These are phyloP conservation scores for Herpetomonas samuelpessoai DNA, from an alignment of 208 protist species.

Conservation along the genomic window DNA sequence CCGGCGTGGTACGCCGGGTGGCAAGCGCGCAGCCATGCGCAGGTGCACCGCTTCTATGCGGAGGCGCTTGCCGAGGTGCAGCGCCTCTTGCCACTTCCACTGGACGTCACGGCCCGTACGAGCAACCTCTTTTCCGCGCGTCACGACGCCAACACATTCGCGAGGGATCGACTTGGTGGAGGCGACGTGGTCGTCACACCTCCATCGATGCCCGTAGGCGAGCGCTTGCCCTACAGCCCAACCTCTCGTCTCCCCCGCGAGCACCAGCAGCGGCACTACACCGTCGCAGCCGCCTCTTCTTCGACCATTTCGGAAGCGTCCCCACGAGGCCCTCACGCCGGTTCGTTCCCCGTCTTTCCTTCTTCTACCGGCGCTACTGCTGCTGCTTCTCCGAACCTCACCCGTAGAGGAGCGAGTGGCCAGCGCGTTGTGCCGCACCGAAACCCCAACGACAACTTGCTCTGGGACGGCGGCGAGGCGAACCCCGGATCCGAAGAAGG, in stretches of 20 bases:
- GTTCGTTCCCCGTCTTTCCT: no score
- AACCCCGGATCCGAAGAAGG: background rate
- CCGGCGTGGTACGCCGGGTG: conserved; percentile 22
- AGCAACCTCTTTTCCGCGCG: background rate
- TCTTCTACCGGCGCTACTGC: background rate
- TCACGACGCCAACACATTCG: background rate
- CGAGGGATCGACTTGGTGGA: no score
- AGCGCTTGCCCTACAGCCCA: background rate
- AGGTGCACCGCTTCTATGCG: conserved; percentile 33
- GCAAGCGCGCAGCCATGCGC: conserved; percentile 17
- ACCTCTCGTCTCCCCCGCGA: background rate
- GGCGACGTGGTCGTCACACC: background rate
- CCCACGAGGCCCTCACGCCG: no score
- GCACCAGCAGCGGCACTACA: background rate
- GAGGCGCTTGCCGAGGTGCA: conserved; percentile 26
- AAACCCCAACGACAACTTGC: background rate
- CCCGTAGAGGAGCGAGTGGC: no score
- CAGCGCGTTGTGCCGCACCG: background rate
- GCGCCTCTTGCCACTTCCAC: conserved; percentile 2
- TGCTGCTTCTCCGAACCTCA: background rate
- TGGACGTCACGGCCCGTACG: no score
- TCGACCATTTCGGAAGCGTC: no score
- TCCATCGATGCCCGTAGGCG: background rate
- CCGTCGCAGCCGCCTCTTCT: background rate
- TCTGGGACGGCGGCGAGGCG: background rate